Percentiles rank a stretch among this genome's conserved stretches.
phyloP scores from a whole-genome alignment of 352 stramenopile species.

The Globisporangium radiosum region DNA sequence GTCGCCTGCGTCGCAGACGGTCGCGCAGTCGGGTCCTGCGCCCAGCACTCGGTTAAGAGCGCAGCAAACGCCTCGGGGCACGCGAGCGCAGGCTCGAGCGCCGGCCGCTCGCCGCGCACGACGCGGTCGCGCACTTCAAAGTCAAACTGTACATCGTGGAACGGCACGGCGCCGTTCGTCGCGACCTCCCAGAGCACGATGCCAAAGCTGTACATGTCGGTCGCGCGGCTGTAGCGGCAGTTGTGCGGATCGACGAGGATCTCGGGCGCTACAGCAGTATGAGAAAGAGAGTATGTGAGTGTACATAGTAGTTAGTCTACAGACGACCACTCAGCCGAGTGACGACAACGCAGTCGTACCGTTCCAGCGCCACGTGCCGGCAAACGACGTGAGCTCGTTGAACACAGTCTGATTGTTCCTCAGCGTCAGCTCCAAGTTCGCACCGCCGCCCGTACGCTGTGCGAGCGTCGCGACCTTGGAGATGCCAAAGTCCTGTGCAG shows the following conservation, averaged over 20 bases:
- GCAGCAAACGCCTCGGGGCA: slow-evolving; percentile 50
- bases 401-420: slow-evolving; percentile 17
- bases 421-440: slow-evolving; percentile 23
- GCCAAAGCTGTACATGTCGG: slow-evolving; percentile 74
- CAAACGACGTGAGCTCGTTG: slow-evolving; percentile 37
- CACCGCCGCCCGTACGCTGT: slow-evolving; percentile 18
- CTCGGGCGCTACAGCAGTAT: slow-evolving; percentile 31
- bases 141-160: slow-evolving; percentile 57
- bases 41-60: slow-evolving; percentile 57
- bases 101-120: slow-evolving; percentile 44
- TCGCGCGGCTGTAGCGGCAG: slow-evolving; percentile 62
- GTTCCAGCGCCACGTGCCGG: slow-evolving; percentile 72
- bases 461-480: slow-evolving; percentile 62
- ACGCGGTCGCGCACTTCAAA: slow-evolving; percentile 61
- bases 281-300: background rate
- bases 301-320: background rate
- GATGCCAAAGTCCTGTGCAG: slow-evolving; percentile 51
- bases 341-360: slow-evolving; percentile 4
- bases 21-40: slow-evolving; percentile 41
- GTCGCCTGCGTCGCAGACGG: slow-evolving; percentile 43
- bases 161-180: slow-evolving; percentile 54
- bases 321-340: background rate
- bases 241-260: slow-evolving; percentile 63
- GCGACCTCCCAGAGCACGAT: slow-evolving; percentile 68
- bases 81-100: slow-evolving; percentile 25